Percentiles rank a stretch among this genome's conserved stretches.
phyloP scores from a whole-genome alignment of 129 eudicot genomes.

The Flaveria brownii region DNA sequence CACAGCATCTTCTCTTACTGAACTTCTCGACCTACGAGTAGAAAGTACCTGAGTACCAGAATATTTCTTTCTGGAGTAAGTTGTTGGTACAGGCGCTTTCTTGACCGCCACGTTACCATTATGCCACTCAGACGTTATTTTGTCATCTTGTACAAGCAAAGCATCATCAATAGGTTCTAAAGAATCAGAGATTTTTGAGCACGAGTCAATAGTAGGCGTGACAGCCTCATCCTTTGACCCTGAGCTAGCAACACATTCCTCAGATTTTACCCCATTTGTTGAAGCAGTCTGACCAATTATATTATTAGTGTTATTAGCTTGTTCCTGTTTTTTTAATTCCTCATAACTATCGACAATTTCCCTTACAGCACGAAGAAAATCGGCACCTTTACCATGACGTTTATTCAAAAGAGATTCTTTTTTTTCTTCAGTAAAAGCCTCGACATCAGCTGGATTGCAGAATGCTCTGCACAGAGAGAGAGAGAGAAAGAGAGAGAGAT shows the following conservation, averaged over 20 bases:
- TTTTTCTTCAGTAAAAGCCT: constrained; percentile 86
- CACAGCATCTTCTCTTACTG: constrained; percentile 39
- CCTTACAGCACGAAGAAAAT: constrained; percentile 78
- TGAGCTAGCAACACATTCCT: constrained; percentile 41
- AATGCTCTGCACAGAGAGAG: constrained; percentile 61
- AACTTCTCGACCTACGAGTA: constrained; percentile 64
- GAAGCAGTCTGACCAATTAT: constrained; percentile 36
- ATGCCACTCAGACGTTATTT: constrained; percentile 34
- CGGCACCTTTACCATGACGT: constrained; percentile 82
- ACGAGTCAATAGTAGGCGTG: constrained; percentile 33
- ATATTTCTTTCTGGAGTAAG: constrained; percentile 53
- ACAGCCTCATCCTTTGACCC: constrained; percentile 41
- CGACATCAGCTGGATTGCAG: constrained; percentile 91
- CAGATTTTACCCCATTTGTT: constrained; percentile 40
- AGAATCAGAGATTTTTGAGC: constrained; percentile 32
- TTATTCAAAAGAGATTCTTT: constrained; percentile 56
- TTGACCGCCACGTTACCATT: constrained; percentile 26
- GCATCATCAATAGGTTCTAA: constrained; percentile 40
- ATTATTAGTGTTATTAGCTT: constrained; percentile 26
- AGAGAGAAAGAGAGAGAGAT: background rate
- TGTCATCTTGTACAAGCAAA: constrained; percentile 43
- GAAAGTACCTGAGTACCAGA: constrained; percentile 46
- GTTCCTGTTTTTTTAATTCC: constrained; percentile 57
- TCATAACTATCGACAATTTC: constrained; percentile 76
- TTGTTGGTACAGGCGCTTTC: constrained; percentile 39